phyloP scores from a whole-genome alignment of 345 rosid genomes.

The Raphanus raphanistrum region DNA sequence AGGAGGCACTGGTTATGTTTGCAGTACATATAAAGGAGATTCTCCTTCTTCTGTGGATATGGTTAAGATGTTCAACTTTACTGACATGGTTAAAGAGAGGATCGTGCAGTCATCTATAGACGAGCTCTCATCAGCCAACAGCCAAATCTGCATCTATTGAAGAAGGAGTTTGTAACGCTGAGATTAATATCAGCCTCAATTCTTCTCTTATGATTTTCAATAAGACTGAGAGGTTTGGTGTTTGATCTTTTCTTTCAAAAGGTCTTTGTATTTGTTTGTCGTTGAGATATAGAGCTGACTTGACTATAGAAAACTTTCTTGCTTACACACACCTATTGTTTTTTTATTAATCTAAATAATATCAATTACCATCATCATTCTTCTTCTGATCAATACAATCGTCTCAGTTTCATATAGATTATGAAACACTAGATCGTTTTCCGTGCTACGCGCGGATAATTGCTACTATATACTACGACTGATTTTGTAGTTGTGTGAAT shows the following conservation, averaged over 20 bases:
- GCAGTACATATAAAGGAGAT: constrained; percentile 60
- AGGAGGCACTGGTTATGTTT: constrained; percentile 85
- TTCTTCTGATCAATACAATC: background rate
- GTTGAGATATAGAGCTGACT: constrained; percentile 5
- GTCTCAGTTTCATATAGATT: constrained; percentile 4
- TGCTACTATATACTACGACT: no score
- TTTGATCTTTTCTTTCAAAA: constrained; percentile 1
- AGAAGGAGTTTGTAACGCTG: constrained; percentile 26
- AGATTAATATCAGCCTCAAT: constrained; percentile 35
- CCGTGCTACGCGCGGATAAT: no score
- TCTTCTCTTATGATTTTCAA: background rate
- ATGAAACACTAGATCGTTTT: no score
- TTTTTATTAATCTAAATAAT: background rate
- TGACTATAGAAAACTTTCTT: background rate
- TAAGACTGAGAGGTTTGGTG: constrained; percentile 20
- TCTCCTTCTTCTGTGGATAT: constrained; percentile 68
- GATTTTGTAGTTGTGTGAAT: no score
- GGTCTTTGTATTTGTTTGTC: constrained; percentile 25
- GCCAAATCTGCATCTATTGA: constrained; percentile 17
- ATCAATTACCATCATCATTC: background rate
- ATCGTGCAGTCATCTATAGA: constrained; percentile 60
- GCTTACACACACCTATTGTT: background rate
- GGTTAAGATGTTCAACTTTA: constrained; percentile 83
- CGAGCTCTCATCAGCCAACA: constrained; percentile 49
- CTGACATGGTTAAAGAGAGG: constrained; percentile 65